Conservation (phyloP, 2,329 filamentous ascomycete genomes). For the Diplodia intermedia region DNA sequence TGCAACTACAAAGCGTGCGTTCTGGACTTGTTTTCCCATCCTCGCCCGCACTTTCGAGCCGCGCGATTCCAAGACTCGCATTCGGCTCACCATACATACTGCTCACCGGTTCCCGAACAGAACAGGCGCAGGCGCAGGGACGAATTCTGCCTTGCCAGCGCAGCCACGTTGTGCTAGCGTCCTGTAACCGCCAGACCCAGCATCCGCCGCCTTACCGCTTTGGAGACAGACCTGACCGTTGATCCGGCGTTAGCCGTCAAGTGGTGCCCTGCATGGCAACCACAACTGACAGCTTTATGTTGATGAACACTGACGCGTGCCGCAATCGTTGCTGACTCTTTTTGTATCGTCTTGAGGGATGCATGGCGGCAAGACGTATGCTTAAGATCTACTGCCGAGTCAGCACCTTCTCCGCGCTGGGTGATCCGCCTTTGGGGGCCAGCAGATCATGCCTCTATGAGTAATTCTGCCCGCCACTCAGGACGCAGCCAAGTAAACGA, state of each 20-base stretch:
- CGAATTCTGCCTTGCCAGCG: conserved; percentile 22
- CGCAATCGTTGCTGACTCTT: neutral
- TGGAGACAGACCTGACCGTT: conserved; percentile 1
- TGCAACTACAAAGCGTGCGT: neutral
- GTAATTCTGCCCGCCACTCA: neutral
- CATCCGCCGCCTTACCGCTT: conserved; percentile 15
- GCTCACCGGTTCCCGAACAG: conserved; percentile 16
- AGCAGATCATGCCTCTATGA: conserved; percentile 11
- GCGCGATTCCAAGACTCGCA: neutral
- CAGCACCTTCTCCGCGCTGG: conserved; percentile 17
- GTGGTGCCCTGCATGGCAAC: neutral
- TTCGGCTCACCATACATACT: neutral
- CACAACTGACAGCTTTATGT: neutral
- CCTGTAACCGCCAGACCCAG: conserved; percentile 16
- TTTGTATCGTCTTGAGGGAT: neutral
- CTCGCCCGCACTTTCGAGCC: neutral
- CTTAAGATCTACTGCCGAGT: conserved; percentile 19
- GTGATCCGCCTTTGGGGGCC: conserved; percentile 25
- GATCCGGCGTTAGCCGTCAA: neutral
- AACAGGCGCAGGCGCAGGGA: conserved; percentile 5
- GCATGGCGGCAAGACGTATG: neutral
- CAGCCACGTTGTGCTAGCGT: conserved; percentile 23
- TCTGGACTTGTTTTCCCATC: neutral
- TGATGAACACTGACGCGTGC: neutral
- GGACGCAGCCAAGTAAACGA: neutral